Evolutionary conservation across 345 rosid species (phyloP).

Genomic region (Lumnitzera racemosa): DNA sequence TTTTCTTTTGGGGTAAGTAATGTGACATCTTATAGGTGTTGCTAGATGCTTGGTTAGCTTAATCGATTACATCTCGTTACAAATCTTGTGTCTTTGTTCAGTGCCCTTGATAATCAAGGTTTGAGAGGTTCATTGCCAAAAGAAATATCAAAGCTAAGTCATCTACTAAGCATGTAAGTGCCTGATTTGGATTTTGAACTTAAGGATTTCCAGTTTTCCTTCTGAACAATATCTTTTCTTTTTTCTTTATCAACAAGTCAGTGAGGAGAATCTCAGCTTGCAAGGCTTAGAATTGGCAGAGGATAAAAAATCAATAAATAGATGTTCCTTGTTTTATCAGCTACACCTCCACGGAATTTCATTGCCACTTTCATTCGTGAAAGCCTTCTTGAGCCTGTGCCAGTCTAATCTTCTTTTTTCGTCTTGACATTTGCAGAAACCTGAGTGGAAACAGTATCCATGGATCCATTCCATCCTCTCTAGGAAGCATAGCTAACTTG

Average conservation of each 20-base stretch:
- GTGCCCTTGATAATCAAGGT: slow-evolving; percentile 87
- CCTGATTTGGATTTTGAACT: slow-evolving; percentile 10
- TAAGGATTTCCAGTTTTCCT: not conserved
- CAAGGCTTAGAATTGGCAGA: no score
- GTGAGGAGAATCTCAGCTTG: no score
- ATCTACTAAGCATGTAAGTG: slow-evolving; percentile 87
- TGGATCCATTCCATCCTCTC: slow-evolving; percentile 64
- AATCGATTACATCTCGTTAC: not conserved
- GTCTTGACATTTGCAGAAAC: slow-evolving; percentile 44
- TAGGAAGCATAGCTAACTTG: slow-evolving; percentile 58
- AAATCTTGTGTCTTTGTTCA: slow-evolving; percentile 21
- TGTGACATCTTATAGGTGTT: not conserved
- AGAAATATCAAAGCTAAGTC: slow-evolving; percentile 59
- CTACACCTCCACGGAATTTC: slow-evolving; percentile 67
- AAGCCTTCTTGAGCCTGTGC: slow-evolving; percentile 52
- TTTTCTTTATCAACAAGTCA: no score
- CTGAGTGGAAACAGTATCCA: slow-evolving; percentile 69
- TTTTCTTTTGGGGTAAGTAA: no score
- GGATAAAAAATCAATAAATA: slow-evolving; percentile 32
- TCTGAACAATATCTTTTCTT: no score
- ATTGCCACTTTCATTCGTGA: slow-evolving; percentile 66
- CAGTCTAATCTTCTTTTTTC: not conserved
- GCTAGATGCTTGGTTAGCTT: slow-evolving; percentile 2
- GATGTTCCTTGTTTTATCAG: slow-evolving; percentile 35
- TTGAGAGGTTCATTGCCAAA: slow-evolving; percentile 73